These are phyloP conservation scores for Thelonectria discophora DNA, from an alignment of 2,329 filamentous ascomycete species.

Conservation along the genomic window DNA sequence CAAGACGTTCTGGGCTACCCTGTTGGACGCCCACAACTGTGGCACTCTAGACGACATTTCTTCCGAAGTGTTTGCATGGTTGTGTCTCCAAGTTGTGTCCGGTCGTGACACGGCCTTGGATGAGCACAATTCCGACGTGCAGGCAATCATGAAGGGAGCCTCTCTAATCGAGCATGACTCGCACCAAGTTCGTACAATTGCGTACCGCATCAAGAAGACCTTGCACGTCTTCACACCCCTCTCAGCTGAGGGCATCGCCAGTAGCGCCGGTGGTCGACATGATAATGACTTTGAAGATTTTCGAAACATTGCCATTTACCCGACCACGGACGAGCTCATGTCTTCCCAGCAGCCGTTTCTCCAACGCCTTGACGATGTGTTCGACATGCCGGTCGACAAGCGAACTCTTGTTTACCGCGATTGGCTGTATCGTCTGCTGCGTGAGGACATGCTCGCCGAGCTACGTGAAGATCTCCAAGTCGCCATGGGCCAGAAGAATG, in stretches of 20 bases:
- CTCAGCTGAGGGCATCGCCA: not conserved
- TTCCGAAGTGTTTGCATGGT: constrained; percentile 56
- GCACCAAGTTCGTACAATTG: constrained; percentile 39
- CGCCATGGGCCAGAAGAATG: constrained; percentile 57
- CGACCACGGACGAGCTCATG: constrained; percentile 71
- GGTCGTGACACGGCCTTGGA: constrained; percentile 29
- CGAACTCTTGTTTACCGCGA: constrained; percentile 66
- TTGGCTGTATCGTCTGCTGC: constrained; percentile 75
- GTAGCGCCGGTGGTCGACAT: constrained; percentile 70
- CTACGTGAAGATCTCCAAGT: constrained; percentile 68
- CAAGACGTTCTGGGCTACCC: constrained; percentile 62
- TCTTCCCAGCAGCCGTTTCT: constrained; percentile 64
- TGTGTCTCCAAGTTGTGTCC: constrained; percentile 55
- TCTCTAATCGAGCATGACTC: constrained; percentile 39
- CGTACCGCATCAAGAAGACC: constrained; percentile 52
- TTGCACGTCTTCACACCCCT: constrained; percentile 40
- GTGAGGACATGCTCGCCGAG: constrained; percentile 76
- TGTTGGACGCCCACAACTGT: constrained; percentile 47
- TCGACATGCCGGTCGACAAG: constrained; percentile 46
- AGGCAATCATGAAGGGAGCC: constrained; percentile 36
- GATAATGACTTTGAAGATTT: constrained; percentile 76
- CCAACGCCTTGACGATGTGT: constrained; percentile 59
- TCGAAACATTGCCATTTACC: constrained; percentile 68
- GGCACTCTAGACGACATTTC: constrained; percentile 45
- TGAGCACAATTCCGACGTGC: constrained; percentile 31